These are phyloP conservation scores for Ogataea paraovalis DNA, from an alignment of 805 yeast species.

Conservation along the genomic window DNA sequence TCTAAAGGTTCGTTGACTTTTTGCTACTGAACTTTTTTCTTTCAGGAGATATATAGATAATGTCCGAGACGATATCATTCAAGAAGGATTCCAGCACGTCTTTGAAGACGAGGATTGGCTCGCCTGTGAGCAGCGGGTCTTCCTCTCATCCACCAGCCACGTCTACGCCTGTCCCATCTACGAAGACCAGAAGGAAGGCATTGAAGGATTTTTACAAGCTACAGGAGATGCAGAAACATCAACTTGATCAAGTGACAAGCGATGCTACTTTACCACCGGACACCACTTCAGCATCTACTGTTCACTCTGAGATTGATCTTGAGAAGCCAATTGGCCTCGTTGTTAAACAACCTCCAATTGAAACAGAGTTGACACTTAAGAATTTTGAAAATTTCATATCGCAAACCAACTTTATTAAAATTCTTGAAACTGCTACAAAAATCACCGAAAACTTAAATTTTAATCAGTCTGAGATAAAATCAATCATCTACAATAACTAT, in stretches of 20 bases:
- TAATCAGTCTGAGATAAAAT: constrained; percentile 59
- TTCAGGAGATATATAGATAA: too few relatives aligned
- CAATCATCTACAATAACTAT: constrained; percentile 72
- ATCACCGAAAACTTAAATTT: constrained; percentile 45
- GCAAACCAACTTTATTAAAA: constrained; percentile 27
- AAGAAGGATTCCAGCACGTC: constrained; percentile 9
- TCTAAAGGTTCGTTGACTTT: too few relatives aligned
- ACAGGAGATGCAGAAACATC: constrained; percentile 27
- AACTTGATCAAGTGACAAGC: constrained; percentile 12
- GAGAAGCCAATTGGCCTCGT: neutral
- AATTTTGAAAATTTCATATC: constrained; percentile 32
- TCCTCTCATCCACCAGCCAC: neutral
- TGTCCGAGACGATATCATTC: constrained; percentile 21
- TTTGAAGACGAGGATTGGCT: constrained; percentile 1
- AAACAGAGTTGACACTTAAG: constrained; percentile 23
- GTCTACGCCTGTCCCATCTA: neutral
- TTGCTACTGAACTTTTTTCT: too few relatives aligned
- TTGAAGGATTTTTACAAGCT: constrained; percentile 40
- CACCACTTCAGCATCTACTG: neutral
- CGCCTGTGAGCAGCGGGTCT: neutral
- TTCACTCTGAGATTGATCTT: neutral
- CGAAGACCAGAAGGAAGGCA: constrained; percentile 34
- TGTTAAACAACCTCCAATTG: constrained; percentile 5
- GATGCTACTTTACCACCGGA: neutral
- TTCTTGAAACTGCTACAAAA: constrained; percentile 35